Percentiles rank a stretch among this genome's conserved stretches.
phyloP scores from a whole-genome alignment of 768 basidiomycete species.

The Mycena haematopus region DNA sequence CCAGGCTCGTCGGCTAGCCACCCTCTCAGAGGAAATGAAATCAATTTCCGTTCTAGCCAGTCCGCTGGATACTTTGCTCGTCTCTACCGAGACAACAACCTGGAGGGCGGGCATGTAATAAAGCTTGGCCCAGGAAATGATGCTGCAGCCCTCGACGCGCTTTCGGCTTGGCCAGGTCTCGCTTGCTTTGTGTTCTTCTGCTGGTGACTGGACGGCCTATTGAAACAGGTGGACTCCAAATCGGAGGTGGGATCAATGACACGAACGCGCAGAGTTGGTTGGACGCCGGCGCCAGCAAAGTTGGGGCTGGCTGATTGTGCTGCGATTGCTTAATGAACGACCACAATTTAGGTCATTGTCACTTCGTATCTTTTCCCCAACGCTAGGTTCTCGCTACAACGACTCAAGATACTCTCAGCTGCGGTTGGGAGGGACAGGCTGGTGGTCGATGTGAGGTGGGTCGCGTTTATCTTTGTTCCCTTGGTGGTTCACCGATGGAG shows the following conservation, averaged over 20 bases:
- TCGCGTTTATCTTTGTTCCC: constrained; percentile 1
- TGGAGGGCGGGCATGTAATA: constrained; percentile 93
- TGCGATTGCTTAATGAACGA: constrained; percentile 13
- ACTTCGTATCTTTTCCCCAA: constrained; percentile 93
- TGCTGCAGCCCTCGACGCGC: constrained; percentile 82
- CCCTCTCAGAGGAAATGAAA: constrained; percentile 17
- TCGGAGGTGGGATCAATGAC: constrained; percentile 91
- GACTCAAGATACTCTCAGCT: constrained; percentile 66
- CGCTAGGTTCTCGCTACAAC: constrained; percentile 77
- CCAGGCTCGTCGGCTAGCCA: constrained; percentile 61
- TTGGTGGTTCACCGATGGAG: neutral
- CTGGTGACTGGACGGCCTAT: constrained; percentile 21
- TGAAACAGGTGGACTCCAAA: constrained; percentile 74
- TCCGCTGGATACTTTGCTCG: constrained; percentile 80
- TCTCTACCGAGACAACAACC: constrained; percentile 71
- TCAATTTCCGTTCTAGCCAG: constrained; percentile 53
- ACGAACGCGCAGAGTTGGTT: constrained; percentile 87
- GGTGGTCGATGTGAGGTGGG: constrained; percentile 93
- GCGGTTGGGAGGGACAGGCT: constrained; percentile 83
- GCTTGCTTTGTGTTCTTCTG: constrained; percentile 3
- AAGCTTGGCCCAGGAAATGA: constrained; percentile 94
- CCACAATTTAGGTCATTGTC: constrained; percentile 80
- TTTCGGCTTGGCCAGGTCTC: constrained; percentile 83
- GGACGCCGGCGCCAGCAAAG: constrained; percentile 90
- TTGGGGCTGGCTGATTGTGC: constrained; percentile 17